Evolutionary conservation across 139 green algal species (phyloP).

Genomic region (Picochlorum sp.): DNA sequence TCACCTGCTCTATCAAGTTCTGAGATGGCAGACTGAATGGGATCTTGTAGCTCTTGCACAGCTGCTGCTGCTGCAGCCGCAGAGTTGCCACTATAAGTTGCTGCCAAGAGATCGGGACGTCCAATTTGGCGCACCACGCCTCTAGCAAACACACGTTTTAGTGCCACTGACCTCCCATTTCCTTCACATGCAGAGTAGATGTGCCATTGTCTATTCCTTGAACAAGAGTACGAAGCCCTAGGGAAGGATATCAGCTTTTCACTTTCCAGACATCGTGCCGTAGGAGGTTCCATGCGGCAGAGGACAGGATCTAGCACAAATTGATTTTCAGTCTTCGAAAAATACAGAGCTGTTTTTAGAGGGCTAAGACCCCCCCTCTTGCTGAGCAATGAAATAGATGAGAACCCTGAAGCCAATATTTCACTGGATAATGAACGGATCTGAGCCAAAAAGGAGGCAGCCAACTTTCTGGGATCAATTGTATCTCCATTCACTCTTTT

Average conservation of each 20-base stretch:
- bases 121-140: slow-evolving; percentile 59
- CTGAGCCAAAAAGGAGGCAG: slow-evolving; percentile 20
- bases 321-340: neutral
- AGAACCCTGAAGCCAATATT: slow-evolving; percentile 19
- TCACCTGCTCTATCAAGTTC: slow-evolving; percentile 48
- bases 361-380: slow-evolving; percentile 29
- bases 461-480: slow-evolving; percentile 9
- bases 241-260: slow-evolving; percentile 33
- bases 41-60: slow-evolving; percentile 62
- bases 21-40: slow-evolving; percentile 42
- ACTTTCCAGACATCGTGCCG: slow-evolving; percentile 70
- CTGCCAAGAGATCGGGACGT: slow-evolving; percentile 43
- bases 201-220: slow-evolving; percentile 85
- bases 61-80: slow-evolving; percentile 46
- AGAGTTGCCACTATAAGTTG: slow-evolving; percentile 52
- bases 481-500: neutral
- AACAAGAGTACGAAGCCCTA: slow-evolving; percentile 41
- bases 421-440: neutral
- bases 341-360: slow-evolving; percentile 37
- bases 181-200: slow-evolving; percentile 64
- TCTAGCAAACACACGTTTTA: slow-evolving; percentile 74
- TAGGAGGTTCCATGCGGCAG: slow-evolving; percentile 36
- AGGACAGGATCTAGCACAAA: slow-evolving; percentile 37
- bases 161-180: slow-evolving; percentile 23
- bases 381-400: slow-evolving; percentile 27